These are phyloP conservation scores for Sequoia sempervirens DNA, from an alignment of 75 land plant species.

Conservation along the genomic window DNA sequence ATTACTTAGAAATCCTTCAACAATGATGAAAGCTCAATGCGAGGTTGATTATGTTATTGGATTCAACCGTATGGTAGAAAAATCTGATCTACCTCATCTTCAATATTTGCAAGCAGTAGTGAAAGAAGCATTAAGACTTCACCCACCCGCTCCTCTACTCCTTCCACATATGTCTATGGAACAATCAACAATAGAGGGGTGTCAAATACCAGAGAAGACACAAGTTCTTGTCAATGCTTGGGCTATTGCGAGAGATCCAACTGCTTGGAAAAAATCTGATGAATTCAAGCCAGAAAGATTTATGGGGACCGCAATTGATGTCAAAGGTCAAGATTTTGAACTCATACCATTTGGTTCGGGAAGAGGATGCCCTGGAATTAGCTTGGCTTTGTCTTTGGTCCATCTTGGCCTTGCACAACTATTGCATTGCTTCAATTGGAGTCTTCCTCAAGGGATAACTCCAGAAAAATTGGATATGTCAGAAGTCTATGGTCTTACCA, in stretches of 20 bases:
- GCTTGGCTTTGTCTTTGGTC: not conserved
- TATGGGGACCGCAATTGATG: not conserved
- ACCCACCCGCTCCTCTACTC: slow-evolving; percentile 28
- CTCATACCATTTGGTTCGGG: slow-evolving; percentile 14
- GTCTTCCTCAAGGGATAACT: not conserved
- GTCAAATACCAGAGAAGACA: slow-evolving; percentile 32
- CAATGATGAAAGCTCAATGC: no score
- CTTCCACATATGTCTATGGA: slow-evolving; percentile 31
- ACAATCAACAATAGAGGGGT: slow-evolving; percentile 15
- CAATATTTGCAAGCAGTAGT: not conserved
- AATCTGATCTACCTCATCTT: slow-evolving; percentile 6
- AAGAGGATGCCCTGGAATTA: not conserved
- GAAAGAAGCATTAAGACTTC: slow-evolving; percentile 5
- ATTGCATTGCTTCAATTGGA: slow-evolving; percentile 5
- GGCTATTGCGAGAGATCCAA: slow-evolving; percentile 9
- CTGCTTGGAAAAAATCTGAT: not conserved
- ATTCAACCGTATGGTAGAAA: not conserved
- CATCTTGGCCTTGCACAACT: slow-evolving; percentile 3
- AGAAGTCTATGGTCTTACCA: not conserved
- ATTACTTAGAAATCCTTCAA: no score
- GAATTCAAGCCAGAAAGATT: slow-evolving; percentile 15
- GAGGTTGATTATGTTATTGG: not conserved
- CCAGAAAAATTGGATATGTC: not conserved
- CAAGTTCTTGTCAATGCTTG: slow-evolving; percentile 9
- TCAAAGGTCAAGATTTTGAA: slow-evolving; percentile 6